Evolutionary conservation across 768 basidiomycete genomes (phyloP).

Genomic region (Pleurotus citrinopileatus): DNA sequence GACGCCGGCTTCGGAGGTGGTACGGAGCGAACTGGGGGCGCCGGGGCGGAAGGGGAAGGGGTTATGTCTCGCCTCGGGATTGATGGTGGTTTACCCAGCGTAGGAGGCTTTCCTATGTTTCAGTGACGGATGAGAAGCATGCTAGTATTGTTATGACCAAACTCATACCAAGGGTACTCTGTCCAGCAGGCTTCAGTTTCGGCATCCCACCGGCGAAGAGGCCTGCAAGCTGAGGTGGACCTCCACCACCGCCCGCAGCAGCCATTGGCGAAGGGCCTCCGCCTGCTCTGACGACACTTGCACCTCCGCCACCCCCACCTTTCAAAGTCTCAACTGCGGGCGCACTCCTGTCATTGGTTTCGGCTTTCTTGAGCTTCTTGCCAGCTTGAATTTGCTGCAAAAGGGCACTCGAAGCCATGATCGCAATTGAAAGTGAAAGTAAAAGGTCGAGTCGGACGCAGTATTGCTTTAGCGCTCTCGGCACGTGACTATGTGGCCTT

Average conservation of each 20-base stretch:
- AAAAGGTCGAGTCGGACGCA: too few relatives aligned
- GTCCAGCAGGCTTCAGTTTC: conserved; percentile 80
- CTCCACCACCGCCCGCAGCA: conserved; percentile 35
- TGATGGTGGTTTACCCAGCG: conserved; percentile 64
- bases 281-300: conserved; percentile 33
- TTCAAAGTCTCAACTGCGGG: conserved; percentile 53
- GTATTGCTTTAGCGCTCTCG: not conserved
- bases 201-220: conserved; percentile 93
- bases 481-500: not conserved
- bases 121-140: too few relatives aligned
- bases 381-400: conserved; percentile 83
- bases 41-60: conserved; percentile 23
- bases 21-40: conserved; percentile 22
- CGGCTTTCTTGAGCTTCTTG: conserved; percentile 76
- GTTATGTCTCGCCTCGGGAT: conserved; percentile 51
- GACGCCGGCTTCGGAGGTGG: conserved; percentile 25
- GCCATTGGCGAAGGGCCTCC: conserved; percentile 22
- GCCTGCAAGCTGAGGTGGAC: conserved; percentile 78
- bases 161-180: conserved; percentile 54
- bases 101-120: conserved; percentile 56
- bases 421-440: conserved; percentile 7
- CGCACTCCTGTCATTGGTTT: conserved; percentile 79
- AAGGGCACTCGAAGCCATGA: conserved; percentile 75
- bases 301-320: conserved; percentile 35
- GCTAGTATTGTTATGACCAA: too few relatives aligned